Conservation (phyloP, 306 rosid species). For the Quercus aquifolioides region DNA sequence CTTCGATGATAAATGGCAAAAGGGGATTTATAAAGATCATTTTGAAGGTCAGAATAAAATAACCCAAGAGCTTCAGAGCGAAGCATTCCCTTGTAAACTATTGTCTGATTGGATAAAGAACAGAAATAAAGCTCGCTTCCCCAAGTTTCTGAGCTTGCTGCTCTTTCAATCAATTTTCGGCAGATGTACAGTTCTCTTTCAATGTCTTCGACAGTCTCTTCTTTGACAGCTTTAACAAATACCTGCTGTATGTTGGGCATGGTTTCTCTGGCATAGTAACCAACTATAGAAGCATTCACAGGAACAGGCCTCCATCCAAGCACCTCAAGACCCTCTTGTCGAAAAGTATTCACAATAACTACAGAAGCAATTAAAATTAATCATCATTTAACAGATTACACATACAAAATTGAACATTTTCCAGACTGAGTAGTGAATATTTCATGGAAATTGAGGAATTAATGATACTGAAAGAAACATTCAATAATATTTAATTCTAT, state of each 20-base stretch:
- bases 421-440: background rate
- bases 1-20: conserved; percentile 98
- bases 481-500: background rate
- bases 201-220: conserved; percentile 91
- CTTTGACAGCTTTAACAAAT: conserved; percentile 81
- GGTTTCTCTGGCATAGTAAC: conserved; percentile 88
- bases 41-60: conserved; percentile 90
- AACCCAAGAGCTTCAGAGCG: conserved; percentile 95
- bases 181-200: conserved; percentile 96
- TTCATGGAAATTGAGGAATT: background rate
- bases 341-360: conserved; percentile 78
- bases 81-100: conserved; percentile 99
- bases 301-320: conserved; percentile 99
- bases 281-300: conserved; percentile 82
- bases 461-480: background rate
- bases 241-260: conserved; percentile 96
- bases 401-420: background rate
- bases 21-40: conserved; percentile 77
- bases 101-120: conserved; percentile 94
- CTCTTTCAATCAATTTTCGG: conserved; percentile 91
- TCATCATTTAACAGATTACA: conserved; percentile 30
- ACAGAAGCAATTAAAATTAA: conserved; percentile 38
- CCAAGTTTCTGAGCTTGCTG: conserved; percentile 81
- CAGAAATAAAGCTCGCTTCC: conserved; percentile 96
- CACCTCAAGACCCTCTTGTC: conserved; percentile 97